phyloP scores from a whole-genome alignment of 257 asterid genomes.

The Gentiana macrophylla region DNA sequence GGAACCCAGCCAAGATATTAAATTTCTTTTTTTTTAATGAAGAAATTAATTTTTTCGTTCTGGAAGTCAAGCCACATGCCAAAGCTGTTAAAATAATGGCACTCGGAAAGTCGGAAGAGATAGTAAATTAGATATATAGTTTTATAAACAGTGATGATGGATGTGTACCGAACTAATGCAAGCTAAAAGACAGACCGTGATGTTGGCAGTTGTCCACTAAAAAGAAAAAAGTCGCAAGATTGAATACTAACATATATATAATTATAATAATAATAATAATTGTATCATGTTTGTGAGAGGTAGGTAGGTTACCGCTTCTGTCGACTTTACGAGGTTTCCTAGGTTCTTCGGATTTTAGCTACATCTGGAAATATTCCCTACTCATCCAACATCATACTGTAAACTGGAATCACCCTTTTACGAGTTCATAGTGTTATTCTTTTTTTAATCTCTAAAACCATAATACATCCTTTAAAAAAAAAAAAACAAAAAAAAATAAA shows the following conservation, averaged over 20 bases:
- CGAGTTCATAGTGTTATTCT: no score
- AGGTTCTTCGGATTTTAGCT: conserved; percentile 26
- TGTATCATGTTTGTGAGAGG: background rate
- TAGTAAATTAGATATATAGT: no score
- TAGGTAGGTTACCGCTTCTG: conserved; percentile 27
- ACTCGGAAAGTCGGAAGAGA: no score
- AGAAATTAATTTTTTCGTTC: no score
- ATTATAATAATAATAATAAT: background rate
- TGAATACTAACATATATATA: background rate
- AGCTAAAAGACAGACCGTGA: conserved; percentile 11
- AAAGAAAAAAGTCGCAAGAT: background rate
- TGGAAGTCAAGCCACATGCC: no score
- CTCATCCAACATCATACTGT: background rate
- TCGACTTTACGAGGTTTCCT: conserved; percentile 26
- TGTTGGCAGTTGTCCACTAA: conserved; percentile 14
- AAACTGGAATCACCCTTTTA: conserved; percentile 1
- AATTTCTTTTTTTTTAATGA: no score
- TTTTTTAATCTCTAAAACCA: no score
- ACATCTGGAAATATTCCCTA: conserved; percentile 22
- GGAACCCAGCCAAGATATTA: no score
- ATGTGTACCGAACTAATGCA: background rate
- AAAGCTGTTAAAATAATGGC: no score
- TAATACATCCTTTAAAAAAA: no score
- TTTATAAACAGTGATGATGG: no score
- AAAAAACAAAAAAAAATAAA: no score